A percentile compares a stretch with the other conserved stretches of the same genome.
phyloP scores from a whole-genome alignment of 129 eudicot species.

The Flaveria bidentis region DNA sequence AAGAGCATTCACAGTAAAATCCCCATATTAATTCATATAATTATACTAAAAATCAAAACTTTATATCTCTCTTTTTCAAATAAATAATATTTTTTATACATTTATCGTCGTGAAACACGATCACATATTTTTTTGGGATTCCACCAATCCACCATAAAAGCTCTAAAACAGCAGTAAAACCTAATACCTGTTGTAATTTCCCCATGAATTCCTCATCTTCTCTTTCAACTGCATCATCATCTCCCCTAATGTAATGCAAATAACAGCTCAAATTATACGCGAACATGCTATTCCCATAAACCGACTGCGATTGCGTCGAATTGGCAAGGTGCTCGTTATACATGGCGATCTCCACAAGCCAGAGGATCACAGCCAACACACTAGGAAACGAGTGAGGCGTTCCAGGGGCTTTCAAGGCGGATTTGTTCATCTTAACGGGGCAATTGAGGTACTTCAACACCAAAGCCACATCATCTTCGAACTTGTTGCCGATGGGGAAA shows the following conservation, averaged over 20 bases:
- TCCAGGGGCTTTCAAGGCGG: constrained; percentile 72
- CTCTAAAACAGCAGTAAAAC: not conserved
- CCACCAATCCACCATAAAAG: too few relatives aligned
- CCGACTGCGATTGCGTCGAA: constrained; percentile 15
- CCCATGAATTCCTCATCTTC: constrained; percentile 44
- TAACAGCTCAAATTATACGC: constrained; percentile 46
- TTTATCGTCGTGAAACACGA: too few relatives aligned
- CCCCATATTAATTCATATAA: too few relatives aligned
- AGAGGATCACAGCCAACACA: constrained; percentile 64
- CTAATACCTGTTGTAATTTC: constrained; percentile 36
- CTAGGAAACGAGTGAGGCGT: constrained; percentile 78
- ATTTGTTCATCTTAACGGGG: constrained; percentile 66
- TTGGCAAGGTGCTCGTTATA: constrained; percentile 40
- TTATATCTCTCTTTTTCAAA: too few relatives aligned
- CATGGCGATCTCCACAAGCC: constrained; percentile 69
- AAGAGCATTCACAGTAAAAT: too few relatives aligned
- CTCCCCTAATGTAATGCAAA: constrained; percentile 60
- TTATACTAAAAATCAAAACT: too few relatives aligned
- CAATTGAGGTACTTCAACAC: constrained; percentile 55
- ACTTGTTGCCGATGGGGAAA: constrained; percentile 34
- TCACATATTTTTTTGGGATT: too few relatives aligned
- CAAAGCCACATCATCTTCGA: constrained; percentile 57
- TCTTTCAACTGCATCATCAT: constrained; percentile 56
- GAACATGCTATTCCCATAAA: constrained; percentile 27
- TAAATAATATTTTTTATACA: too few relatives aligned